A percentile compares a stretch with the other conserved stretches of the same genome.
Conservation (phyloP, 805 yeast genomes). For the Henningerozyma blattae region DNA sequence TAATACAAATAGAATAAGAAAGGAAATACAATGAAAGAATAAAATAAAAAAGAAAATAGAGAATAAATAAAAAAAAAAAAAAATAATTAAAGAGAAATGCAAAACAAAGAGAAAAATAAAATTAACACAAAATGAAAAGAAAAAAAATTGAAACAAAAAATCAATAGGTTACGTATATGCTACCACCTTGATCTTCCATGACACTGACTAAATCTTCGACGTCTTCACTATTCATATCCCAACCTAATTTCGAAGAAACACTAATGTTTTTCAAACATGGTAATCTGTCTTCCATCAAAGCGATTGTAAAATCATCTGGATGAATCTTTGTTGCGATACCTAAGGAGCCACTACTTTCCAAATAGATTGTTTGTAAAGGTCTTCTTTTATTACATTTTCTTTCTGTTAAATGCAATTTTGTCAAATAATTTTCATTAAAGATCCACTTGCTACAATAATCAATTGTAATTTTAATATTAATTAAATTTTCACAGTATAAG, state of each 20-base stretch:
- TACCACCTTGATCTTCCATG: constrained; percentile 66
- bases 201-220: constrained; percentile 53
- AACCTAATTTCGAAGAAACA: constrained; percentile 69
- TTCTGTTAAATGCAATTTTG: constrained; percentile 13
- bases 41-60: no score
- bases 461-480: constrained; percentile 54
- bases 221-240: constrained; percentile 60
- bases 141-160: no score
- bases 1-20: no score
- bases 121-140: no score
- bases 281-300: constrained; percentile 64
- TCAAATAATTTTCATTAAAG: constrained; percentile 36
- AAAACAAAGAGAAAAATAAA: no score
- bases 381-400: no score
- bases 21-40: no score
- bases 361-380: constrained; percentile 43
- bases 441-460: constrained; percentile 54
- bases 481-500: constrained; percentile 62
- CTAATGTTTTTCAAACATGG: constrained; percentile 54
- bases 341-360: constrained; percentile 77
- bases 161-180: constrained; percentile 43
- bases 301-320: constrained; percentile 82
- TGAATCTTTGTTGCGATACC: constrained; percentile 77
- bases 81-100: no score
- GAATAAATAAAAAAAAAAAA: no score